A percentile compares a stretch with the other conserved stretches of the same genome.
Evolutionary conservation across 2,329 filamentous ascomycete genomes (phyloP).

Genomic region (Pyrenochaeta sp.): DNA sequence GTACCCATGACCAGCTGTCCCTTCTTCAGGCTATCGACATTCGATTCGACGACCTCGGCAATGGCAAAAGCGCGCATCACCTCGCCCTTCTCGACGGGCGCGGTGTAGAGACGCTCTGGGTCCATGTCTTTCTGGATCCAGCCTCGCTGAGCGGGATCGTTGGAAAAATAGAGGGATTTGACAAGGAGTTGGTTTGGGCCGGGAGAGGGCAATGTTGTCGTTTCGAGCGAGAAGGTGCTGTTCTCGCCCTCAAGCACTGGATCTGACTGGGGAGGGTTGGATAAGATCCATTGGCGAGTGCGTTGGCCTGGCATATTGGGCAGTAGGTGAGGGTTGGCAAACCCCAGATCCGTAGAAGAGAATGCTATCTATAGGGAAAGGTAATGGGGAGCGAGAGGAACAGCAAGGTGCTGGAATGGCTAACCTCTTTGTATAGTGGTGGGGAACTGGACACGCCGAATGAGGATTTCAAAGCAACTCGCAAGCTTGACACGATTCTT

Average conservation of each 20-base stretch:
- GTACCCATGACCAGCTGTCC: constrained; percentile 66
- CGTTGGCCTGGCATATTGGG: constrained; percentile 40
- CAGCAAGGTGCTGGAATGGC: background rate
- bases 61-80: constrained; percentile 72
- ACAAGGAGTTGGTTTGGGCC: constrained; percentile 55
- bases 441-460: background rate
- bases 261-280: constrained; percentile 49
- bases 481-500: background rate
- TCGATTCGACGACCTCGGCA: constrained; percentile 68
- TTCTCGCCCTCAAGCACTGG: constrained; percentile 48
- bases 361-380: background rate
- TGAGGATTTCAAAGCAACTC: background rate
- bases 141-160: constrained; percentile 62
- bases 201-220: constrained; percentile 45
- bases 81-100: constrained; percentile 54
- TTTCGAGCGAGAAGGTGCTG: constrained; percentile 52
- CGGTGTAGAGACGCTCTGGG: constrained; percentile 56
- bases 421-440: background rate
- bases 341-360: background rate
- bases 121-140: constrained; percentile 57
- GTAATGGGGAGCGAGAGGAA: background rate
- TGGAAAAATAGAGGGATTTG: constrained; percentile 58
- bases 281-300: constrained; percentile 56
- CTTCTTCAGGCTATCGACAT: constrained; percentile 59
- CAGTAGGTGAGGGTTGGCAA: background rate